Conservation (phyloP, 768 basidiomycete species). For the Mycena vulgaris region DNA sequence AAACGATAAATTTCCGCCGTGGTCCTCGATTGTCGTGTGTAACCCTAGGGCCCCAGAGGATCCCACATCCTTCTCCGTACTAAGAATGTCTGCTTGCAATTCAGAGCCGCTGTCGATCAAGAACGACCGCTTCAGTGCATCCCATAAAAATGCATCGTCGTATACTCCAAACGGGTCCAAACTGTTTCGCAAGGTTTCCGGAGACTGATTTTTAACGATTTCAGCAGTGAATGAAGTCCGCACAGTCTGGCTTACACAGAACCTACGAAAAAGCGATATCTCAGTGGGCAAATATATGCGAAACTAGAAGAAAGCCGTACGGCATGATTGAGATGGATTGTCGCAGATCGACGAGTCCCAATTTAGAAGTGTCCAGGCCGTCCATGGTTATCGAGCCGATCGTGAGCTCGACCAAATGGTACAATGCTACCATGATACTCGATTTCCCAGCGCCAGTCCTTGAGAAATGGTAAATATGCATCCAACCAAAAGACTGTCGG, state of each 20-base stretch:
- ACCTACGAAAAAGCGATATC: too few relatives aligned
- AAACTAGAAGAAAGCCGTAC: not conserved
- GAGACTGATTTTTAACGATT: not conserved
- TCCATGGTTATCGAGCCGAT: too few relatives aligned
- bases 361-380: too few relatives aligned
- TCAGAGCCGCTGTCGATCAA: constrained; percentile 45
- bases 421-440: too few relatives aligned
- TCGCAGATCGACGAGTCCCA: too few relatives aligned
- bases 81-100: constrained; percentile 41
- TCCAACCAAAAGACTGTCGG: too few relatives aligned
- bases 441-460: too few relatives aligned
- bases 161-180: constrained; percentile 72
- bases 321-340: too few relatives aligned
- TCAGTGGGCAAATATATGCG: not conserved
- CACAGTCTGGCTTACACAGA: too few relatives aligned
- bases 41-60: constrained; percentile 69
- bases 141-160: constrained; percentile 77
- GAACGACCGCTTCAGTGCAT: constrained; percentile 76
- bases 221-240: too few relatives aligned
- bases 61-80: constrained; percentile 62
- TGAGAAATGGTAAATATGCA: too few relatives aligned
- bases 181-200: constrained; percentile 15
- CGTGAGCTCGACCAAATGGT: too few relatives aligned
- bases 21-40: constrained; percentile 82
- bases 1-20: constrained; percentile 84